phyloP scores from a whole-genome alignment of 225 moss, liverwort and hornwort species.

The Ulota crispa region DNA sequence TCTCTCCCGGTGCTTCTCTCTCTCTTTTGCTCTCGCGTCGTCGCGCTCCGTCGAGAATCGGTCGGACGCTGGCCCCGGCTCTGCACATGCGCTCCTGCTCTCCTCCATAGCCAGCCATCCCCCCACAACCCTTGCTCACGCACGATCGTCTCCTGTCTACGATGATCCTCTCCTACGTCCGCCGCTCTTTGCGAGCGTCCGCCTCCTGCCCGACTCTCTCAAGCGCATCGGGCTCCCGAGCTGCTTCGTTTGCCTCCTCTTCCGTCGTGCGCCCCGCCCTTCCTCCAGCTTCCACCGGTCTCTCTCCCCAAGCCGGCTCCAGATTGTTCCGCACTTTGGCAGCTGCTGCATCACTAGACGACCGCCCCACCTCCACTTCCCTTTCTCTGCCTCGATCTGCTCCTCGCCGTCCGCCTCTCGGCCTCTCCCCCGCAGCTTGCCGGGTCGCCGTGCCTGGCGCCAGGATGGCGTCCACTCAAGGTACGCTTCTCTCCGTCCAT shows the following conservation, averaged over 20 bases:
- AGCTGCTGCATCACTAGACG: too few species aligned
- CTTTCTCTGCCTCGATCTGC: background rate
- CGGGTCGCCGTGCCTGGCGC: constrained; percentile 7
- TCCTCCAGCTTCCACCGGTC: background rate
- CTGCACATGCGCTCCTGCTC: background rate
- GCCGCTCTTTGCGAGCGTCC: constrained; percentile 31
- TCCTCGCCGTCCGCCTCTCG: background rate
- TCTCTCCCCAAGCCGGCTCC: background rate
- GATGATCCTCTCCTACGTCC: constrained; percentile 31
- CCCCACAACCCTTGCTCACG: background rate
- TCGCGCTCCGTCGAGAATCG: background rate
- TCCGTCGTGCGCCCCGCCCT: constrained; percentile 1
- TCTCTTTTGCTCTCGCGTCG: background rate
- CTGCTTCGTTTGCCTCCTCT: constrained; percentile 7
- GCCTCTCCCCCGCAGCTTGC: background rate
- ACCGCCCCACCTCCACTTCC: background rate
- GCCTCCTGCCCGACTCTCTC: background rate
- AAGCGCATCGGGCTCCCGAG: background rate
- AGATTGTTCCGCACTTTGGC: too few species aligned
- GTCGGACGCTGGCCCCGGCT: background rate
- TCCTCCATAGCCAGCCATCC: background rate
- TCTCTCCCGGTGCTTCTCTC: too few species aligned
- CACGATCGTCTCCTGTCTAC: constrained; percentile 12
- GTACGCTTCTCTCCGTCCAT: constrained; percentile 3
- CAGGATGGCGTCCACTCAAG: constrained; percentile 41